Evolutionary conservation across 768 basidiomycete genomes (phyloP), one percentile per base, ranked within the genome.

Genomic region (Pulveroboletus frians): DNA sequence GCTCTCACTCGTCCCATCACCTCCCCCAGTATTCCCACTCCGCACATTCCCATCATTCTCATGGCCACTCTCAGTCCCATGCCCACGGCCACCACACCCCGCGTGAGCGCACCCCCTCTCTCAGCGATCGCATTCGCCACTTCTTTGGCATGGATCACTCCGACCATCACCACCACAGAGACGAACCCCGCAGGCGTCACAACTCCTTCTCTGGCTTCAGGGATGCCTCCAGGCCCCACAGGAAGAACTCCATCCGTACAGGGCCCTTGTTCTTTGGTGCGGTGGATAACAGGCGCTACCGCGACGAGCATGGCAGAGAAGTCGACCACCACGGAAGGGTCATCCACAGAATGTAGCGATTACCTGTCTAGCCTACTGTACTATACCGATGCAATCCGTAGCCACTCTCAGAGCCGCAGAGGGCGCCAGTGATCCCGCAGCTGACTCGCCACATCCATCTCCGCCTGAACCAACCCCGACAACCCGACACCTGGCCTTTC

Each of bases 391-490:
- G 38, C 39, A 40, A 47, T 46, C 6, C 27, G 38, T n/a, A 10
- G 6, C 29, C 18, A 1, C 1, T 5, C 23, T 50, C 67, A 85
- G 36, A 79, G 67, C 50, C 70, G 76, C 47, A 83, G 78, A 0
- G 83, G 86, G 21, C 73, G 68, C 87, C 87, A 89, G 60, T 89
- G 85, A 23, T 71, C 74, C 44, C 68, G 75, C 53, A 88, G 61
- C 40, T 57, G 63, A 47, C 67, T 76, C 11, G 74, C 84, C 8
- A 88, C 85, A 61, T 84, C 81, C 42, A 70, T 72, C 64, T 88
- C 87, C 6, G 72, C 78, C n/a, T 63, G 64, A 15, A 71, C 66
- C 20, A 79, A 52, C 32, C 66, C 67, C n/a, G 59, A 56, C 40
- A 50, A 6, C n/a, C 51, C 45, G 23, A 51, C 56, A 17, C 30